Evolutionary conservation across 108 stramenopile genomes (phyloP), one percentile per base, ranked within the genome.

Genomic region (Cyclotella kingstonii): DNA sequence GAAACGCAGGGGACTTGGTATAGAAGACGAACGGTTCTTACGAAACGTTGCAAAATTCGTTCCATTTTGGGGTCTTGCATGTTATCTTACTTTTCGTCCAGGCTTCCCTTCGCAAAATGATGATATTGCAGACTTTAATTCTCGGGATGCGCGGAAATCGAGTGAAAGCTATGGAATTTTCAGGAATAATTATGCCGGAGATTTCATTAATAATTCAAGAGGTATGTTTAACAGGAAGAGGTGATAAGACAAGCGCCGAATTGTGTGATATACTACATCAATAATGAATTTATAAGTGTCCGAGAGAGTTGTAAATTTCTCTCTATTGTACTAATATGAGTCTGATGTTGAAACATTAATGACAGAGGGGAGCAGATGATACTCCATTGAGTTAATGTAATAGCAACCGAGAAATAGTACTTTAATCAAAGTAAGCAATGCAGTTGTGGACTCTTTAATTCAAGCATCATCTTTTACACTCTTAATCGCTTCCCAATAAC

Each of bases 21-120:
- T 51, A 40, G 83, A 66, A 4, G 81, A 78, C 31, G 63, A 56
- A 22, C 57, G 68, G 22, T 54, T 66, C 30, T 43, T 83, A 43
- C 67, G 61, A 28, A 66, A 54, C 22, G 69, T 74, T 8, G 86
- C 82, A 29, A 92, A 90, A 61, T 85, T 73, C 39, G 70, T 92
- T 28, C 91, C 91, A 18, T 92, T 92, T 46, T 89, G 87, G 64
- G 91, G 91, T 0, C 36, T 95, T 63, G 89, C 83, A 0, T 67
- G 73, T 15, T 95, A 95, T 54, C 59, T 95, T 59, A 64, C 74
- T 14, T 60, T 83, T 38, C 69, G 91, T 36, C 82, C 87, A 34
- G 33, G 38, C 15, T 52, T 40, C 28, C 72, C 77, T 19, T 73
- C 63, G 7, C 29, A 54, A 31, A 54, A 72, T 28, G 63, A 41